Conservation (phyloP, 1,139 yeast species). For the Diutina pseudorugosa region DNA sequence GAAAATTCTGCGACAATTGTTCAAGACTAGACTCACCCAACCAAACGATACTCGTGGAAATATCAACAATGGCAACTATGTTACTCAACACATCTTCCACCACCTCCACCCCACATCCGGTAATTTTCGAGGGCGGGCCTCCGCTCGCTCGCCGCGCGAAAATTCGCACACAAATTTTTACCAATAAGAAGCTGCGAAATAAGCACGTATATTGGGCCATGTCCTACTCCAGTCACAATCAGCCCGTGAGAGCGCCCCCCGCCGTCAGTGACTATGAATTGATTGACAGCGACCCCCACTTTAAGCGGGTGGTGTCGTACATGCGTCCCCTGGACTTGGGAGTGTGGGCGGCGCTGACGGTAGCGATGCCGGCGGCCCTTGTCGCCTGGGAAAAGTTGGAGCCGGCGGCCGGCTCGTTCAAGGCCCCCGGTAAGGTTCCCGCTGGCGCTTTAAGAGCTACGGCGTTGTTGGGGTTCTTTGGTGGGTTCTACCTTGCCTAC, state of each 20-base stretch:
- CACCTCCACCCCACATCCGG: too few relatives aligned
- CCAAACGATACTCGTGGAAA: too few relatives aligned
- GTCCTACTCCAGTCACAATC: constrained; percentile 2
- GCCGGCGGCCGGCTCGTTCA: constrained; percentile 48
- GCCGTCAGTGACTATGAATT: constrained; percentile 28
- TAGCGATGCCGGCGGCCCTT: constrained; percentile 51
- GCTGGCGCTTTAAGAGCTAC: constrained; percentile 49
- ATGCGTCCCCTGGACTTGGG: constrained; percentile 60
- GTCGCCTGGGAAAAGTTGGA: constrained; percentile 52
- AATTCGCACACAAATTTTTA: background rate
- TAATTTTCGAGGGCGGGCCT: too few relatives aligned
- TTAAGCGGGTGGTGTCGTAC: constrained; percentile 58
- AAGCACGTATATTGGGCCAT: background rate
- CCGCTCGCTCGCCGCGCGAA: too few relatives aligned
- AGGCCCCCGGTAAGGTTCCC: constrained; percentile 40
- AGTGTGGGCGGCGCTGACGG: constrained; percentile 53
- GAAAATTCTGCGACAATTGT: too few relatives aligned
- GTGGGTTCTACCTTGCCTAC: constrained; percentile 66
- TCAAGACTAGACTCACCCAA: too few relatives aligned
- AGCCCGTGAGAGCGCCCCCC: constrained; percentile 2
- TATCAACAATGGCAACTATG: too few relatives aligned
- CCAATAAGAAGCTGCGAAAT: constrained; percentile 1
- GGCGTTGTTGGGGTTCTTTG: constrained; percentile 48
- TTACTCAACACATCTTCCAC: too few relatives aligned
- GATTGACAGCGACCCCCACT: constrained; percentile 76